Evolutionary conservation across 176 grass and related monocot species (phyloP).

Genomic region (Eleusine coracana): DNA sequence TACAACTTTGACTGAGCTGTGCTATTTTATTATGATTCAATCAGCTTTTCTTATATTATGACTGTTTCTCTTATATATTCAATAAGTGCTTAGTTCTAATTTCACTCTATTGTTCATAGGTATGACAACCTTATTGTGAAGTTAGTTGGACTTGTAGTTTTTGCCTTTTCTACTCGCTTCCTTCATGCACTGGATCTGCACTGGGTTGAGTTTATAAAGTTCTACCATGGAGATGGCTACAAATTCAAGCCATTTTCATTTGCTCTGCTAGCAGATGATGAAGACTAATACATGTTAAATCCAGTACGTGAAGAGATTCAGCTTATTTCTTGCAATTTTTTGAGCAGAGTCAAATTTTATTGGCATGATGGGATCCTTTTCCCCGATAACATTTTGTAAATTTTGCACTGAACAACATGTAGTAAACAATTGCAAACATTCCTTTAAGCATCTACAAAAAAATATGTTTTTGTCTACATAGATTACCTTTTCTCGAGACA

Average conservation of each 20-base stretch:
- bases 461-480: no score
- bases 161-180: constrained; percentile 94
- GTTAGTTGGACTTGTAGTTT: constrained; percentile 66
- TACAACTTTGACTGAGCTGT: no score
- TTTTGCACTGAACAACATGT: no score
- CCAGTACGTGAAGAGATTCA: constrained; percentile 25
- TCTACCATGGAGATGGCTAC: constrained; percentile 97
- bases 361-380: constrained; percentile 39
- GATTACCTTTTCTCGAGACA: no score
- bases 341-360: constrained; percentile 40
- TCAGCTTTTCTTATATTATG: not conserved
- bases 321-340: constrained; percentile 47
- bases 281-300: constrained; percentile 62
- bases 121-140: constrained; percentile 75
- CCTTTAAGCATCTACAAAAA: no score
- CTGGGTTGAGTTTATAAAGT: constrained; percentile 99
- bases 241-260: constrained; percentile 98
- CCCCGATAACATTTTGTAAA: constrained; percentile 49
- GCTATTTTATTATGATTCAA: no score
- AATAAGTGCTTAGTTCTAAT: constrained; percentile 14
- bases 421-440: no score
- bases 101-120: constrained; percentile 60
- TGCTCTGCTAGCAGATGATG: constrained; percentile 71
- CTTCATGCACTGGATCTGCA: constrained; percentile 96
- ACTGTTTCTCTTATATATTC: not conserved